Conservation (phyloP, 768 basidiomycete species). For the Pisolithus microcarpus region DNA sequence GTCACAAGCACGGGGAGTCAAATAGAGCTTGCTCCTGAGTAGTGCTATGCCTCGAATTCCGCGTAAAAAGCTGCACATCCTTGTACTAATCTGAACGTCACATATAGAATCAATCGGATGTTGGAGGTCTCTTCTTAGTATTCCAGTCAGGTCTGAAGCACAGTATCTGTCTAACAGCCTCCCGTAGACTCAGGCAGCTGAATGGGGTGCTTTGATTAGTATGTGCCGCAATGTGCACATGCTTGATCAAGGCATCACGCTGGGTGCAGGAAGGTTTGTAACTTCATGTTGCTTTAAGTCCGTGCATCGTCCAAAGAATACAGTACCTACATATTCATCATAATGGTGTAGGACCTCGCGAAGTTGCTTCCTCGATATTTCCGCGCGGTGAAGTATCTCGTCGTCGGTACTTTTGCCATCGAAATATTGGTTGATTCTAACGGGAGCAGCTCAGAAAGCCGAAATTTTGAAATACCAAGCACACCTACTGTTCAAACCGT, state of each 20-base stretch:
- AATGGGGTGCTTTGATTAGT: no score
- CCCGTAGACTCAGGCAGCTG: no score
- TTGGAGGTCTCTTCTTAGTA: no score
- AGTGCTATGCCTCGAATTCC: neutral
- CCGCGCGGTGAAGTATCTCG: constrained; percentile 86
- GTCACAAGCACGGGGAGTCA: constrained; percentile 27
- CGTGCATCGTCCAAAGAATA: neutral
- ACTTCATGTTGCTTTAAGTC: constrained; percentile 18
- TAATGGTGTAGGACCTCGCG: constrained; percentile 80
- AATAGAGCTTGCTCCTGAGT: neutral
- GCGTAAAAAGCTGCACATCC: no score
- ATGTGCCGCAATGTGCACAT: no score
- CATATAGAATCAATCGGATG: no score
- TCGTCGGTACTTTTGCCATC: constrained; percentile 90
- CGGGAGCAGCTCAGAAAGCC: neutral
- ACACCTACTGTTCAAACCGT: constrained; percentile 70
- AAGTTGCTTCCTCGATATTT: constrained; percentile 77
- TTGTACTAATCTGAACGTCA: no score
- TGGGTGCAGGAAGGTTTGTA: constrained; percentile 42
- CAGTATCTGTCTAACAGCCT: no score
- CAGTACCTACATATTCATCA: constrained; percentile 71
- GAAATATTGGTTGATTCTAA: constrained; percentile 86
- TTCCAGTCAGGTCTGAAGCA: no score
- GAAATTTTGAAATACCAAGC: neutral
- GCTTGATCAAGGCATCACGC: constrained; percentile 11